phyloP scores from a whole-genome alignment of 2,329 filamentous ascomycete species.

The Rhynchosporium agropyri region DNA sequence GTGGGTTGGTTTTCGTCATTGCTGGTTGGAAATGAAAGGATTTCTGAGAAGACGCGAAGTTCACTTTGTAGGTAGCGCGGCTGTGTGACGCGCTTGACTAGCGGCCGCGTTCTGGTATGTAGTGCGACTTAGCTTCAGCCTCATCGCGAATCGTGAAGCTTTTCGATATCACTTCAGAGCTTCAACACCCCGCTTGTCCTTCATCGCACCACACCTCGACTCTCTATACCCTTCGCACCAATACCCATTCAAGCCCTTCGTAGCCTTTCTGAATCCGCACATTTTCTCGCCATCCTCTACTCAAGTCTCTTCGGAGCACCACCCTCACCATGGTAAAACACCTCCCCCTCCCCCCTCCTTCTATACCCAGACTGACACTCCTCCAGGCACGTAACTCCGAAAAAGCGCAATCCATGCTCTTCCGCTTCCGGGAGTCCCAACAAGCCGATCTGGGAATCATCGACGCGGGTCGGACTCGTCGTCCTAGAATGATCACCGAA shows the following conservation, averaged over 20 bases:
- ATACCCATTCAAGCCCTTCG: too few species aligned
- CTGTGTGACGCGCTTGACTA: conserved; percentile 15
- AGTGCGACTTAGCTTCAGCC: conserved; percentile 13
- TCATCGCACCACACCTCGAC: background rate
- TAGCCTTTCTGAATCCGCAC: too few species aligned
- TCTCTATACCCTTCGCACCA: too few species aligned
- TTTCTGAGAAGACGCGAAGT: conserved; percentile 27
- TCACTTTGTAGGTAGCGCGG: conserved; percentile 12
- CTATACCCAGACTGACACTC: background rate
- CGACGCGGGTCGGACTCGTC: conserved; percentile 84
- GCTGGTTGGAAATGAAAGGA: conserved; percentile 32
- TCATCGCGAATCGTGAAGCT: conserved; percentile 16
- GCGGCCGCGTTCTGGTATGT: conserved; percentile 23
- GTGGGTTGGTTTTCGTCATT: conserved; percentile 39
- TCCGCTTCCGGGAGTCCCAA: conserved; percentile 97
- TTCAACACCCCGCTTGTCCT: background rate
- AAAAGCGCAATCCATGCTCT: conserved; percentile 99
- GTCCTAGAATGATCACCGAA: conserved; percentile 87
- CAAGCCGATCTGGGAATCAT: conserved; percentile 95
- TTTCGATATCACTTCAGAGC: conserved; percentile 5
- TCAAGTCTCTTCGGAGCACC: conserved; percentile 9
- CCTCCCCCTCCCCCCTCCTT: background rate
- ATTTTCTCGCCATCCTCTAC: too few species aligned
- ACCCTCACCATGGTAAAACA: conserved; percentile 38
- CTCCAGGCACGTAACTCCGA: conserved; percentile 89